Base-by-base conservation (phyloP, 768 basidiomycete species). In the Mycena rebaudengoi region DNA sequence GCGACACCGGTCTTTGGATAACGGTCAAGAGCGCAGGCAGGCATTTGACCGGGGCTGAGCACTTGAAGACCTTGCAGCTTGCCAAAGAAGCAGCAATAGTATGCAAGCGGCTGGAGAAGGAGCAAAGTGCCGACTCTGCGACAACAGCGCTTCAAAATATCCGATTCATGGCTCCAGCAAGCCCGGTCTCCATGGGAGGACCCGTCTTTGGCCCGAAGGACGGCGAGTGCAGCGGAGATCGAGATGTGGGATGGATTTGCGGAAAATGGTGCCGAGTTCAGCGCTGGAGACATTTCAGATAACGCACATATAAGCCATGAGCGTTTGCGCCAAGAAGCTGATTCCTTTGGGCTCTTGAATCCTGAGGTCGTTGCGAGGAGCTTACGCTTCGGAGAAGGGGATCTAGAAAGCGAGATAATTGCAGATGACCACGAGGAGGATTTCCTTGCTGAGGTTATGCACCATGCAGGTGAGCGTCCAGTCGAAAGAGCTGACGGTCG, bases 261-360 rank as follows among this genome's bases (percentile, higher is more conserved):
- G 4, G 10, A 0, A 13, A 43, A 44, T 32, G 54, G 54, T 5
- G 54, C 54, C 1, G 11, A 30, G 5, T 55, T 55, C 41, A 55
- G 54, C 20, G 54, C 54, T 25, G 54, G 54, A 32, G 29, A 44
- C 14, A n/a, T n/a, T n/a, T n/a, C n/a, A n/a, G n/a, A n/a, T n/a
- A n/a, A n/a, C n/a, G n/a, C n/a, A n/a, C n/a, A n/a, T n/a, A n/a
- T n/a, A n/a, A n/a, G n/a, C n/a, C n/a, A n/a, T n/a, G n/a, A n/a
- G n/a, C n/a, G n/a, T n/a, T n/a, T n/a, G n/a, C n/a, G n/a, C n/a
- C n/a, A n/a, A n/a, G n/a, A n/a, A n/a, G n/a, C n/a, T n/a, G n/a
- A n/a, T n/a, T n/a, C n/a, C n/a, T n/a, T n/a, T n/a, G n/a, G n/a
- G n/a, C n/a, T n/a, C n/a, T n/a, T n/a, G n/a, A n/a, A n/a, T n/a